These are phyloP conservation scores for Fusarium napiforme DNA, from an alignment of 2,329 filamentous ascomycete species.

Conservation along the genomic window DNA sequence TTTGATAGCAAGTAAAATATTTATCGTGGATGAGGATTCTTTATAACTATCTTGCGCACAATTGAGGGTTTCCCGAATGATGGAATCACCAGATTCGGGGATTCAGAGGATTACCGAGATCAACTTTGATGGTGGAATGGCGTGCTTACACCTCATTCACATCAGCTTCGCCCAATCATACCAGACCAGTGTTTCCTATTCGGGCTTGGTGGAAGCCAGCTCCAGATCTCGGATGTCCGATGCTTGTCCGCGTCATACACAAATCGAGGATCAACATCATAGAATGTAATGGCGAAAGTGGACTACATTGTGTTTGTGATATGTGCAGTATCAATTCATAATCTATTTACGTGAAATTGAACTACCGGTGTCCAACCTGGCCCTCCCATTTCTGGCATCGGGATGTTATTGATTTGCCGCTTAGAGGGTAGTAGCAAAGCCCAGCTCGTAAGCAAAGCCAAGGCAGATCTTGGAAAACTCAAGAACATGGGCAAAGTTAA, in stretches of 20 bases:
- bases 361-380: fast-evolving
- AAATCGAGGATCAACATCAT: too few species aligned
- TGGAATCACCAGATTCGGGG: not conserved
- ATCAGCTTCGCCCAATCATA: not conserved
- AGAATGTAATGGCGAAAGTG: fast-evolving
- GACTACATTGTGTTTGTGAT: fast-evolving
- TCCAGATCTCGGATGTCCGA: not conserved
- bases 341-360: not conserved
- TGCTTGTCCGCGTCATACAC: not conserved
- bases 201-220: not conserved
- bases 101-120: not conserved
- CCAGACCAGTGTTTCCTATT: fast-evolving
- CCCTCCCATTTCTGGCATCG: fast-evolving
- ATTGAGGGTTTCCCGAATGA: not conserved
- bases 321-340: not conserved
- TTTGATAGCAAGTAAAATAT: fast-evolving
- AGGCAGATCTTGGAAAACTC: constrained; percentile 68
- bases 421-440: constrained; percentile 58
- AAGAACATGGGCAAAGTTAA: constrained; percentile 74
- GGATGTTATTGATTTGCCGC: fast-evolving
- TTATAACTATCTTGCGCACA: not conserved
- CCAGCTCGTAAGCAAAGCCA: constrained; percentile 60
- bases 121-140: not conserved
- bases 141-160: not conserved
- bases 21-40: fast-evolving